Percentiles rank a stretch among this genome's conserved stretches.
phyloP scores from a whole-genome alignment of 805 yeast species.

The Pichia paraexigua region DNA sequence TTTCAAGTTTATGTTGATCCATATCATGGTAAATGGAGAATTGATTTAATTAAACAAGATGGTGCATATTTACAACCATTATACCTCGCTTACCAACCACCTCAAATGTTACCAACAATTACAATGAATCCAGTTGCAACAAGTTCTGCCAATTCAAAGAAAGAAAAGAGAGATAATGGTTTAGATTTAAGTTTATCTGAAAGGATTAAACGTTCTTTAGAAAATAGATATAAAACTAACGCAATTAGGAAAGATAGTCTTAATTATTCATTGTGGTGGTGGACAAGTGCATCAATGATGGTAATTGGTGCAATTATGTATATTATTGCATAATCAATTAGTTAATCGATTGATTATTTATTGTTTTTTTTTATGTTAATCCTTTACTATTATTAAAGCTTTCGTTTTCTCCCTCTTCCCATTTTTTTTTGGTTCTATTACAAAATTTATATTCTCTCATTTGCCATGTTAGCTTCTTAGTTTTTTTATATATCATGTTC shows the following conservation, averaged over 20 bases:
- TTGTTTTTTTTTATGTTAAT: background rate
- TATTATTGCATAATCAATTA: constrained; percentile 13
- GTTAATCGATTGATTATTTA: background rate
- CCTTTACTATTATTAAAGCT: background rate
- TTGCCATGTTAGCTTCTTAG: background rate
- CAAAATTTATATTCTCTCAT: background rate
- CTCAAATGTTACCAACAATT: constrained; percentile 89
- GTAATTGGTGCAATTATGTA: constrained; percentile 26
- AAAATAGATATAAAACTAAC: constrained; percentile 70
- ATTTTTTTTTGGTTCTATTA: background rate
- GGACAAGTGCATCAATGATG: constrained; percentile 38
- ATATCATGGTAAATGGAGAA: constrained; percentile 76
- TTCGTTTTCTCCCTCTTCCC: background rate
- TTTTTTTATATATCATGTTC: too few relatives aligned
- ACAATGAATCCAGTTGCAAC: constrained; percentile 77
- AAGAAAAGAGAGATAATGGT: constrained; percentile 11
- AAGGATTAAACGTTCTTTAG: constrained; percentile 63
- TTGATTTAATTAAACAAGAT: constrained; percentile 67
- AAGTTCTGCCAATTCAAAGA: constrained; percentile 12
- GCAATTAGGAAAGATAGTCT: constrained; percentile 41
- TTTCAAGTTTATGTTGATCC: constrained; percentile 58
- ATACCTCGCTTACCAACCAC: constrained; percentile 87
- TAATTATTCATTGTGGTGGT: constrained; percentile 49
- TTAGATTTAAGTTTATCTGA: constrained; percentile 25
- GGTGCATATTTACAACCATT: constrained; percentile 81